A percentile compares a stretch with the other conserved stretches of the same genome.
Evolutionary conservation across 1,139 yeast genomes (phyloP).

Genomic region (Pichia inconspicua): DNA sequence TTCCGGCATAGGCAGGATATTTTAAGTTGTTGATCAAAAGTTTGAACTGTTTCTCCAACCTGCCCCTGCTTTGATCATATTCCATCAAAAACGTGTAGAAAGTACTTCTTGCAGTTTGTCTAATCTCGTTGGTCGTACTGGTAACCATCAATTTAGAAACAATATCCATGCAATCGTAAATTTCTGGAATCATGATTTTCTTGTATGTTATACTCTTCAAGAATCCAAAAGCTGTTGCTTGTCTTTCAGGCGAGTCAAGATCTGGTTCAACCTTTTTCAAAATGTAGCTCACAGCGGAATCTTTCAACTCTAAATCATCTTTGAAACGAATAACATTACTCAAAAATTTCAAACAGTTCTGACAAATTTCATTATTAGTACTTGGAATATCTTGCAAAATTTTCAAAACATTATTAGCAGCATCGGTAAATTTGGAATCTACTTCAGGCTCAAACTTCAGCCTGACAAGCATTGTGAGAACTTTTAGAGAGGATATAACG

Average conservation of each 20-base stretch:
- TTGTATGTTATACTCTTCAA: slow-evolving; percentile 67
- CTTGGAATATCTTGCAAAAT: slow-evolving; percentile 70
- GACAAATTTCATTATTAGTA: slow-evolving; percentile 77
- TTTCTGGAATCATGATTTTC: slow-evolving; percentile 74
- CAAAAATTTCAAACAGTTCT: slow-evolving; percentile 66
- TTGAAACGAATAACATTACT: slow-evolving; percentile 68
- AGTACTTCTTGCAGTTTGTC: slow-evolving; percentile 79
- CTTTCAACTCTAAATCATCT: slow-evolving; percentile 57
- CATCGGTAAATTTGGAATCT: slow-evolving; percentile 45
- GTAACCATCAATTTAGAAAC: slow-evolving; percentile 85
- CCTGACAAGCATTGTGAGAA: slow-evolving; percentile 53
- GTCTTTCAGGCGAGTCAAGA: slow-evolving; percentile 82
- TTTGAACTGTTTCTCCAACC: slow-evolving; percentile 75
- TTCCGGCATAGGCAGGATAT: slow-evolving; percentile 81
- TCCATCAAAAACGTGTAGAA: slow-evolving; percentile 86
- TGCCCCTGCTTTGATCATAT: slow-evolving; percentile 87
- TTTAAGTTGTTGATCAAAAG: slow-evolving; percentile 75
- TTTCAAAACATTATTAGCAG: slow-evolving; percentile 56
- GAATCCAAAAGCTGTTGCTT: slow-evolving; percentile 81
- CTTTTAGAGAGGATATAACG: slow-evolving; percentile 56
- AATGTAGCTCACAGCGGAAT: slow-evolving; percentile 66
- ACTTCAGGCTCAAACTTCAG: slow-evolving; percentile 55
- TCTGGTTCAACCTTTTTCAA: slow-evolving; percentile 78
- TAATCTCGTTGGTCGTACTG: slow-evolving; percentile 72
- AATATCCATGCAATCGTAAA: slow-evolving; percentile 81